Conservation (phyloP, 208 protist genomes). For the Kentomonas sorsogonicus region DNA sequence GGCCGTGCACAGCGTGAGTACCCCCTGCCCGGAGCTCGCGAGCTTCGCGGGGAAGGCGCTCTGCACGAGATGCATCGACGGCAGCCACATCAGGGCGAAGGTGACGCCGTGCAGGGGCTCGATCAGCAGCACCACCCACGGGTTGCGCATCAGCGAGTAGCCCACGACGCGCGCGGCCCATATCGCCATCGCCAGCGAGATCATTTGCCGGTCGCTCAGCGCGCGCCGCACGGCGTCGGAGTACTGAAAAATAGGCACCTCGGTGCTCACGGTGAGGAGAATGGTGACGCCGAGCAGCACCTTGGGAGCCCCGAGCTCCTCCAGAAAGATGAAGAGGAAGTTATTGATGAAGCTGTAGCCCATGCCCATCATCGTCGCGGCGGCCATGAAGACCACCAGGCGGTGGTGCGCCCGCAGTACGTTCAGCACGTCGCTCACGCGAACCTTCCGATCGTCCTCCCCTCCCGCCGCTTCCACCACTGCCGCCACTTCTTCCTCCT, state of each 20-base stretch:
- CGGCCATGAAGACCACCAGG: slow-evolving; percentile 39
- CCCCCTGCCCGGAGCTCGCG: slow-evolving; percentile 39
- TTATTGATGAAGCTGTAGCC: slow-evolving; percentile 50
- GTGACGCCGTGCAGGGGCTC: slow-evolving; percentile 72
- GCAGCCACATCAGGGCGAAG: slow-evolving; percentile 65
- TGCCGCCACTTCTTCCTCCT: neutral
- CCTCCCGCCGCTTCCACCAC: too few species aligned
- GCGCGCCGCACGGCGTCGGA: slow-evolving; percentile 25
- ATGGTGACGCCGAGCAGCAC: slow-evolving; percentile 54
- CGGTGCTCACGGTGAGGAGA: slow-evolving; percentile 52
- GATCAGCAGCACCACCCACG: slow-evolving; percentile 59
- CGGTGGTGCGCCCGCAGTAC: slow-evolving; percentile 23
- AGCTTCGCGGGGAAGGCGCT: slow-evolving; percentile 37
- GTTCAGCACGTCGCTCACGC: slow-evolving; percentile 25
- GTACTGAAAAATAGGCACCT: slow-evolving; percentile 65
- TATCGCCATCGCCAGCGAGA: slow-evolving; percentile 38
- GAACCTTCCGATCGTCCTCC: too few species aligned
- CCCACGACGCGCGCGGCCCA: slow-evolving; percentile 47
- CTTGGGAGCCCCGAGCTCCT: slow-evolving; percentile 25
- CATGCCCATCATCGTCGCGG: slow-evolving; percentile 42
- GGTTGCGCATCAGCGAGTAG: slow-evolving; percentile 51
- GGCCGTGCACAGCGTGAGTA: slow-evolving; percentile 41
- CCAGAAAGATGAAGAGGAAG: slow-evolving; percentile 62
- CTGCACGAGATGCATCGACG: slow-evolving; percentile 33
- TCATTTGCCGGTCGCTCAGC: slow-evolving; percentile 44